Base-by-base conservation (phyloP, 2,329 filamentous ascomycete species). In the Penicillium concentricum region DNA sequence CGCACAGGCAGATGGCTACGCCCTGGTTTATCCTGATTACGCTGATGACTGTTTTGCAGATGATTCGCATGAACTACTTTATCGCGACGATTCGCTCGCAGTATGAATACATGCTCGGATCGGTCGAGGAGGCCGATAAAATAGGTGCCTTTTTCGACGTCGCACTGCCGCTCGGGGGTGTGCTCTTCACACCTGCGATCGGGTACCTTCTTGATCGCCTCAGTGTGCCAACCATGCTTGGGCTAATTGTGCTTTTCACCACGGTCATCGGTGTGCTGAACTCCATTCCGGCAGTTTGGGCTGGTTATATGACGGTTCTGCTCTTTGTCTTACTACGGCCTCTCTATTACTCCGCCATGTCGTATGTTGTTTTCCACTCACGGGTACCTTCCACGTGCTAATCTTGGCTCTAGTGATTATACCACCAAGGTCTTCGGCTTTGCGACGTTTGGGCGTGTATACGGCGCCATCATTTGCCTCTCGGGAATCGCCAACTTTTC, bases 361-460 rank as follows among this genome's bases (percentile, higher is more conserved):
- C 88, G 71, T 81, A 76, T 75, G 79, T 69, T 8, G 9, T 12
- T 24, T 12, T 9, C 10, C n/a, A 22, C 13, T 67, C 34, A 15
- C 34, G 18, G 20, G 15, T 15, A 26, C 1, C 38, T 53, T 28
- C 38, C 10, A 18, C 16, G 6, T 51, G 26, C 56, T 49, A 55
- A 52, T 18, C 20, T n/a, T 37, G 34, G 10, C 13, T 20, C 9
- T 22, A 82, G 82, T 26, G 92, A 96, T 76, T 96, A 95, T 72
- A 85, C 86, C 15, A 92, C 91, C 62, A 96, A 96, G 75, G 91
- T 96, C 32, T 96, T 96, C 70, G 92, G 92, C 15, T 96, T 96
- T 76, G 82, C 87, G 54, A 96, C 91, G 0, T 97, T 96, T 66
- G 92, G 92, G 39, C 94, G 89, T 45, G 91, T 96, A 30, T 96